phyloP scores from a whole-genome alignment of 2,329 filamentous ascomycete species.

The Lomentospora prolificans region DNA sequence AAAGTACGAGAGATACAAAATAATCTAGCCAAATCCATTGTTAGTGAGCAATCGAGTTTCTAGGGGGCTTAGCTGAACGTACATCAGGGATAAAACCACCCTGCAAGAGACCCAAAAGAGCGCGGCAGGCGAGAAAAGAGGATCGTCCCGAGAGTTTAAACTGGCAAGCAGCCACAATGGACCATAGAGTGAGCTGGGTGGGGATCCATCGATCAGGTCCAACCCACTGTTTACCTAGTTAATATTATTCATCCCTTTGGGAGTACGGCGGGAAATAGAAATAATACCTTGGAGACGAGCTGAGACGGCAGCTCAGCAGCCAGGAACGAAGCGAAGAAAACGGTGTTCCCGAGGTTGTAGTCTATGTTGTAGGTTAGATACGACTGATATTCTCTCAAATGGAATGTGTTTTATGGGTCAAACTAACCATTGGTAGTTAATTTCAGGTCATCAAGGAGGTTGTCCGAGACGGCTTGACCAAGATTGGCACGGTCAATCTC shows the following conservation, averaged over 20 bases:
- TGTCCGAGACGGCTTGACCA: conserved; percentile 35
- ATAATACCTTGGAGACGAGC: conserved; percentile 47
- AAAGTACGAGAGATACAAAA: conserved; percentile 32
- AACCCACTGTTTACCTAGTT: too few species aligned
- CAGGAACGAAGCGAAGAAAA: conserved; percentile 22
- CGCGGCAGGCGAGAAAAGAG: conserved; percentile 28
- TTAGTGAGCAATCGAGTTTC: background rate
- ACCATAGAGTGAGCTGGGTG: conserved; percentile 46
- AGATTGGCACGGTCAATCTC: conserved; percentile 41
- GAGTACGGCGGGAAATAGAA: too few species aligned
- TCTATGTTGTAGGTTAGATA: conserved; percentile 14
- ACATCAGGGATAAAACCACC: conserved; percentile 37
- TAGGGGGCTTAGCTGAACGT: conserved; percentile 14
- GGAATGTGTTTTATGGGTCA: background rate
- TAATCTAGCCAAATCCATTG: conserved; percentile 10
- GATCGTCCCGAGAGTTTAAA: conserved; percentile 27
- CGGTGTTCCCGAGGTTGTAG: conserved; percentile 23
- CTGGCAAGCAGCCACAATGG: conserved; percentile 39
- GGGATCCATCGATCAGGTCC: conserved; percentile 53
- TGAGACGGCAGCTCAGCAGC: conserved; percentile 44
- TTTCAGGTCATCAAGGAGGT: conserved; percentile 32
- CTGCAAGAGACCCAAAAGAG: conserved; percentile 30
- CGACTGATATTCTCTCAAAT: background rate
- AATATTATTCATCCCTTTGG: too few species aligned
- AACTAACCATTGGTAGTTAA: conserved; percentile 30